Base-by-base conservation (phyloP, 208 protist species). In the Crithidia acanthocephali region DNA sequence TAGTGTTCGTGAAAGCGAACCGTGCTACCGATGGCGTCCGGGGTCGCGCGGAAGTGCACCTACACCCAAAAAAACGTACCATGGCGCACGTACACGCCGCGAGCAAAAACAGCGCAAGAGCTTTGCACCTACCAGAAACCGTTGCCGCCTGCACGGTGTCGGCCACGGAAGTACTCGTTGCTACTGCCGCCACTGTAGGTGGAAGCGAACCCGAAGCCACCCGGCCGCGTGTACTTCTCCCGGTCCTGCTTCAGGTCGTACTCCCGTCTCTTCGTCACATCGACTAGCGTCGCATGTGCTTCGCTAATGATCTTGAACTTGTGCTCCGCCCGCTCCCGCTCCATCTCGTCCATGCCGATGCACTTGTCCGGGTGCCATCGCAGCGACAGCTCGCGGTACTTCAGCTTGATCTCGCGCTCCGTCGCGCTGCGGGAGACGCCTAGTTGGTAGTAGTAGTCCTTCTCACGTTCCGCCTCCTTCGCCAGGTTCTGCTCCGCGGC, bases 311-410 rank as follows among this genome's bases (percentile, higher is more conserved):
- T 69, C 78, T 97, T 97, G 72, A 96, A 95, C 68, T 95, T 95
- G 62, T 90, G 87, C 79, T 96, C 93, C 23, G 91, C 88, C 18
- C 86, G 77, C 62, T 79, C 75, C 30, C 85, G 84, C 80, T 95
- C 91, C 10, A 80, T 65, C 2, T 88, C 81, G 48, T 83, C 70
- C 33, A 94, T 70, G 32, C 66, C 74, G 18, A 94, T 84, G 79
- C 89, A 94, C 81, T 97, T 97, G 73, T 97, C 93, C 1, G 93
- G 93, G 67, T 97, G 93, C 89, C 88, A 97, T 7, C 90, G 83
- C 23, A 97, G 81, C 44, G 90, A 95, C 53, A 97, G 84, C 81
- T 97, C 91, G 33, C 87, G 76, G 76, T 94, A 97, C 66, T 91
- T 94, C 28, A 85, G 25, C 71, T 95, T 95, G 44, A 97, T 91